A percentile compares a stretch with the other conserved stretches of the same genome.
These are phyloP conservation scores for Penicillium longicatenatum DNA, from an alignment of 495 filamentous ascomycete species.

Conservation along the genomic window DNA sequence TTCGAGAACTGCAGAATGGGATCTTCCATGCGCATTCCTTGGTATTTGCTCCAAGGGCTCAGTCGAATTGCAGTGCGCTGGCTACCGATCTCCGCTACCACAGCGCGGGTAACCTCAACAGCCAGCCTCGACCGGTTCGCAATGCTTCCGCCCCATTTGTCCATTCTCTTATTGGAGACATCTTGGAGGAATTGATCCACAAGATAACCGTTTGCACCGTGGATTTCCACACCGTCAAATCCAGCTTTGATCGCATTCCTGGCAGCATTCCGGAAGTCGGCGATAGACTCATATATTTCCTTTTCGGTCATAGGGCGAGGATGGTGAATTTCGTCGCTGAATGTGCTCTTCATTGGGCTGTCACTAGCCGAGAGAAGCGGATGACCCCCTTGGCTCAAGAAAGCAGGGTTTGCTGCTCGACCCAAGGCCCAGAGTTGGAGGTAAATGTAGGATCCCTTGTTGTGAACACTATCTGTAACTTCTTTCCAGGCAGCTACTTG, in stretches of 20 bases:
- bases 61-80: slow-evolving; percentile 60
- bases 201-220: slow-evolving; percentile 75
- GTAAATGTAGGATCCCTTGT: slow-evolving; percentile 60
- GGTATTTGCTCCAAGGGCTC: slow-evolving; percentile 61
- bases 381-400: slow-evolving; percentile 43
- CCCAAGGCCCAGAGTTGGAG: slow-evolving; percentile 70
- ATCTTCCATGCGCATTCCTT: slow-evolving; percentile 65
- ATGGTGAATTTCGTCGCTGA: no score
- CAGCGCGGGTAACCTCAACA: no score
- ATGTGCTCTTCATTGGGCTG: no score
- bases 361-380: no score
- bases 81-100: slow-evolving; percentile 49
- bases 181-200: slow-evolving; percentile 74
- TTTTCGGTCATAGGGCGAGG: no score
- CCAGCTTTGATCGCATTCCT: no score
- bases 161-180: slow-evolving; percentile 60
- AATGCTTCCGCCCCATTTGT: slow-evolving; percentile 28
- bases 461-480: slow-evolving; percentile 67
- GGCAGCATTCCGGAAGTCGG: no score
- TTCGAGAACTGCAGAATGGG: slow-evolving; percentile 61
- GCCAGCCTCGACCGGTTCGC: no score
- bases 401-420: slow-evolving; percentile 46
- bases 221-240: slow-evolving; percentile 68
- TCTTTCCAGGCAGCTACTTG: slow-evolving; percentile 63
- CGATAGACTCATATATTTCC: no score